Conservation (phyloP, 2,329 filamentous ascomycete species). For the Westerdykella ornata region DNA sequence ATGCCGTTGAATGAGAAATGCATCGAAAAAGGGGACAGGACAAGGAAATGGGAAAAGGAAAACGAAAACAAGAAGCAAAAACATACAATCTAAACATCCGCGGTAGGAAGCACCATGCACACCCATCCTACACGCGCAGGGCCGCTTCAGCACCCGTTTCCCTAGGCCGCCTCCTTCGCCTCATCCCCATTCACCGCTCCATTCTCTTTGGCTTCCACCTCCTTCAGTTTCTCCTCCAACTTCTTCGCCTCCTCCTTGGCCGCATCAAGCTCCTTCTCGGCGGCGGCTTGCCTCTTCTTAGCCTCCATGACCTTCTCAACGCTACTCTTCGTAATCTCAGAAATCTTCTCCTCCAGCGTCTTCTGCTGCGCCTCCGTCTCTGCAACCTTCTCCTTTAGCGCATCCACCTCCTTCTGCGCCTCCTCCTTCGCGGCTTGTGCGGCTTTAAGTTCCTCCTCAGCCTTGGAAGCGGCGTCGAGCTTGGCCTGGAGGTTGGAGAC, state of each 20-base stretch:
- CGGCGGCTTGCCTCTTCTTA: slow-evolving; percentile 3
- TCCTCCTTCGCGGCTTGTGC: slow-evolving; percentile 2
- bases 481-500: slow-evolving; percentile 3
- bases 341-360: slow-evolving; percentile 1
- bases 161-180: not conserved
- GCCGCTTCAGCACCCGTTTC: not conserved
- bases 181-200: not conserved
- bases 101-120: not conserved
- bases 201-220: slow-evolving; percentile 3
- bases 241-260: not conserved
- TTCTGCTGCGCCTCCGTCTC: slow-evolving; percentile 1
- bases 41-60: not conserved
- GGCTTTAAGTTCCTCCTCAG: slow-evolving; percentile 4
- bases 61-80: slow-evolving; percentile 1
- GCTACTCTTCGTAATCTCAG: not conserved
- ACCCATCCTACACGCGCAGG: not conserved
- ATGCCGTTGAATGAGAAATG: slow-evolving; percentile 6
- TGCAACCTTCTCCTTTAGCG: not conserved
- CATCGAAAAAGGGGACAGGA: slow-evolving; percentile 2
- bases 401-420: slow-evolving; percentile 2
- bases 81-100: slow-evolving; percentile 1
- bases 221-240: not conserved
- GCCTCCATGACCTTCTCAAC: not conserved
- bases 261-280: slow-evolving; percentile 1
- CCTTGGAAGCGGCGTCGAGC: slow-evolving; percentile 6